Percentiles rank a stretch among this genome's conserved stretches.
These are phyloP conservation scores for Fusarium sp. DNA, from an alignment of 2,329 filamentous ascomycete species.

Conservation along the genomic window DNA sequence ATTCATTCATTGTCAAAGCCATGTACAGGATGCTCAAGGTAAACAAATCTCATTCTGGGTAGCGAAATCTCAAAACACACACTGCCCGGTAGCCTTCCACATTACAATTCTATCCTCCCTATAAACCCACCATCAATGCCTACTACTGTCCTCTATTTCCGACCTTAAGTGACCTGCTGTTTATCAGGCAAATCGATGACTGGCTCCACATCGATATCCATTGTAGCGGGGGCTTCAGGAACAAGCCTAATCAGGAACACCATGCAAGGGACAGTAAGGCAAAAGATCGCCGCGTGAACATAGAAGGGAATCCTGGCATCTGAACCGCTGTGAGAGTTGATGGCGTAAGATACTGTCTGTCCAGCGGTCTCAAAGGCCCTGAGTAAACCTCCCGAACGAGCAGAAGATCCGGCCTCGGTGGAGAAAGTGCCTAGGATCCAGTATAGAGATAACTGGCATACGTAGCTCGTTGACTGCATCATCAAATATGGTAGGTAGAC, in stretches of 20 bases:
- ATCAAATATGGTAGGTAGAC: neutral
- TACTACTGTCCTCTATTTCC: neutral
- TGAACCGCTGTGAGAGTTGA: neutral
- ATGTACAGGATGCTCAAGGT: too few relatives aligned
- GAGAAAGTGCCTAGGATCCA: neutral
- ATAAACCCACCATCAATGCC: too few relatives aligned
- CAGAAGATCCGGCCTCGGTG: neutral
- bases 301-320: neutral
- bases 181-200: neutral
- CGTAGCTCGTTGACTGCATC: neutral
- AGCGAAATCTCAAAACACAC: too few relatives aligned
- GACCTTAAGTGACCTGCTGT: neutral
- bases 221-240: neutral
- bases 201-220: neutral
- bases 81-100: too few relatives aligned
- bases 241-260: neutral
- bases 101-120: rapidly evolving
- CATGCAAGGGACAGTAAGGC: neutral
- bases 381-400: neutral
- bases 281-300: neutral
- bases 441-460: neutral
- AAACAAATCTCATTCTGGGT: neutral
- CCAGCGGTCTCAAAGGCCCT: neutral
- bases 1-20: too few relatives aligned
- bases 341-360: neutral